Base-by-base conservation (phyloP, 768 basidiomycete species). In the Mycena albidolilacea region DNA sequence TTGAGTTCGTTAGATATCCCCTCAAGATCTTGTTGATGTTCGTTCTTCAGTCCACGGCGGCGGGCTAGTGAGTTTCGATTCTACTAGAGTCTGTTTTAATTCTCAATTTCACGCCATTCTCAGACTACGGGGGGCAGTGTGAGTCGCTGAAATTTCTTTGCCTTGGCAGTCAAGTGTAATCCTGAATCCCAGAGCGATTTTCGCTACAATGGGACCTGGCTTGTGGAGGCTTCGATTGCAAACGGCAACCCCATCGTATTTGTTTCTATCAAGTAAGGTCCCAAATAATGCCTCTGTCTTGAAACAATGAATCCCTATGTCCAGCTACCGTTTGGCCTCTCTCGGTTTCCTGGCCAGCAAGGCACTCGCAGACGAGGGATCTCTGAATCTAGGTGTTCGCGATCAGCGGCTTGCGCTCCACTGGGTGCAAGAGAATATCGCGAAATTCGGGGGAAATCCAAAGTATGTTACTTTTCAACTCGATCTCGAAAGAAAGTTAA, bases 371-470 rank as follows among this genome's bases (percentile, higher is more conserved):
- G 78, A 75, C 23, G 78, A 83, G 62, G 81, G 82, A 9, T 78
- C 79, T 35, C 72, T 80, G 2, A 84, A 84, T 65, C 80, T 77
- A 0, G 83, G 84, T 10, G 69, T 84, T 17, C 78, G 82, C n/a
- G 84, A 85, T 72, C 82, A 84, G 64, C 77, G 81, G 10, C 80
- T 79, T 0, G 81, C 82, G 0, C 69, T 85, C 23, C 79, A 82
- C 38, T 85, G 84, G 84, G 77, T 83, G 7, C 79, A 81, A 58
- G 75, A 80, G 55, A 80, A 84, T 62, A 84, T 85, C 19, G 71
- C 70, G 7, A 41, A 75, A 41, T 81, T 82, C 66, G 81, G 79
- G 3, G 80, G 79, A 1, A 63, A 79, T 59, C 80, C 79, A 0
- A 59, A 73, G 63, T 75, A 70, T 21, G 77, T 79, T 4, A 5